These are phyloP conservation scores for Pyrenophora seminiperda DNA, from an alignment of 2,329 filamentous ascomycete species.

Conservation along the genomic window DNA sequence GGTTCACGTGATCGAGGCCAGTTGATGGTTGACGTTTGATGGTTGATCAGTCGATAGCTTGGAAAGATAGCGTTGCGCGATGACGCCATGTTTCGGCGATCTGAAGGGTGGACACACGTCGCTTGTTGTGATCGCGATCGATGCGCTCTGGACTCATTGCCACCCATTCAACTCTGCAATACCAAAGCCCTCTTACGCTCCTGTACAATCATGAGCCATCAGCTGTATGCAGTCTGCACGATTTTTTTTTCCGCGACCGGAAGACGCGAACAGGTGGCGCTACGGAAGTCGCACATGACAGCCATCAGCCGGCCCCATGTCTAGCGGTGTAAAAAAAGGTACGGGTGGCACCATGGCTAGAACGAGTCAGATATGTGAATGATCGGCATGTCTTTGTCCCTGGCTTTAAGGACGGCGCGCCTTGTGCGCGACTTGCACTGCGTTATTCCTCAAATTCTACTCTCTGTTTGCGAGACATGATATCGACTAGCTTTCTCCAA, in stretches of 20 bases:
- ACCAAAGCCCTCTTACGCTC: too few species aligned
- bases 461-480: slow-evolving; percentile 11
- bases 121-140: neutral
- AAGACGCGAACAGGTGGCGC: neutral
- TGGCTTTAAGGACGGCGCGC: slow-evolving; percentile 13
- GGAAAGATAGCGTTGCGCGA: neutral
- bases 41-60: neutral
- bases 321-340: slow-evolving; percentile 16
- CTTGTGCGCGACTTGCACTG: neutral
- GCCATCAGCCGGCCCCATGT: slow-evolving; percentile 3
- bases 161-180: too few species aligned
- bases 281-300: slow-evolving; percentile 8
- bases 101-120: neutral
- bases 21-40: neutral
- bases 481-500: slow-evolving; percentile 4
- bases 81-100: slow-evolving; percentile 11
- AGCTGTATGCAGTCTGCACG: neutral
- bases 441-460: neutral
- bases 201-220: neutral
- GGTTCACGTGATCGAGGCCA: neutral
- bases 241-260: neutral
- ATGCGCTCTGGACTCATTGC: neutral
- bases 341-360: slow-evolving; percentile 4
- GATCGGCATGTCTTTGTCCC: slow-evolving; percentile 15
- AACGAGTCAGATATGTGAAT: slow-evolving; percentile 3